Evolutionary conservation across 2,329 filamentous ascomycete genomes (phyloP), one percentile per base, ranked within the genome.

Genomic region (Thelonectria blattea): DNA sequence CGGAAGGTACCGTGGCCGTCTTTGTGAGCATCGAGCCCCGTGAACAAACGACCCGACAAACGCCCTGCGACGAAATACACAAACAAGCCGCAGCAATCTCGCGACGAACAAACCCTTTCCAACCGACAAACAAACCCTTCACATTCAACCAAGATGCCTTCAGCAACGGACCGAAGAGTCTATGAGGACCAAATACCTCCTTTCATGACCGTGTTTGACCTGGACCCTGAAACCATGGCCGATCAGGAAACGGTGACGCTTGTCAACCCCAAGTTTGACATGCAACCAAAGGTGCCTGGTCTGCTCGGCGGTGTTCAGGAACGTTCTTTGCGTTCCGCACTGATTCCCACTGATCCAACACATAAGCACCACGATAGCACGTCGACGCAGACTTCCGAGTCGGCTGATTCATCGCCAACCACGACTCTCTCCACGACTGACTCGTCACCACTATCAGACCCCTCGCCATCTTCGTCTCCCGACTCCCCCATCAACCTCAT

Each of bases 341-440:
- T 77, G 52, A 69, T 84, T 53, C 72, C 78, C 32, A 71, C 78
- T 3, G 81, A 84, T 67, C 72, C 79, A 62, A 80, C 80, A 65
- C 91, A 92, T 76, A 87, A 89, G 71, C 90, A 91, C 74, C 84
- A 88, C 73, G 86, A 91, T 73, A 92, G 90, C 78, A 89, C 87
- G n/a, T 93, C 89, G 8, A 92, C 90, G 3, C 89, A 90, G 64
- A 84, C 84, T 56, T 91, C 91, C 15, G 92, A 91, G 65, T 98
- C 95, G 1, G 91, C 91, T 43, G 93, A 97, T 72, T 97, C 94
- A 20, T 98, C 94, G 9, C 95, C 95, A 1, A 98, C 94, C 8
- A 97, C 93, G 3, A 97, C 94, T 2, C 86, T 95, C 51, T 97
- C 93, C 6, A 97, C 92, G 18, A 92, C 94, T 65, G 94, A 97